These are phyloP conservation scores for Triticum dicoccoides DNA, from an alignment of 176 grass and related monocot species.

Conservation along the genomic window DNA sequence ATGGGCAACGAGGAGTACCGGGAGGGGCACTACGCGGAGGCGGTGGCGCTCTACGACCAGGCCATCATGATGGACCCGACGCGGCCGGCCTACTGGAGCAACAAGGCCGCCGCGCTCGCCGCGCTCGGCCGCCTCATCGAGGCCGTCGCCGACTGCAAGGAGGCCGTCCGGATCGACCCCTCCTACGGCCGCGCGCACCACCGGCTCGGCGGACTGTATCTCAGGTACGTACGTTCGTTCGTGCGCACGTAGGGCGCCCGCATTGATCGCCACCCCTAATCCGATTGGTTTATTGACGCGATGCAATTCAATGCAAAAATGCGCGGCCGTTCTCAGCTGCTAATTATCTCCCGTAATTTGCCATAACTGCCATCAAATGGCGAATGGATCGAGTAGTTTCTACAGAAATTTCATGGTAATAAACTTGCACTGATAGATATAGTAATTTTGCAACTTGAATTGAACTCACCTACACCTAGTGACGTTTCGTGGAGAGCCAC, in stretches of 20 bases:
- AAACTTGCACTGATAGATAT: no score
- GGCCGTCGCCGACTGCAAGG: conserved; percentile 73
- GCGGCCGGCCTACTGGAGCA: conserved; percentile 70
- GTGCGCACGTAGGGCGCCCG: neutral
- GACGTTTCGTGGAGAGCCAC: neutral
- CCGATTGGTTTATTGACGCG: neutral
- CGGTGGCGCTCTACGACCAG: conserved; percentile 80
- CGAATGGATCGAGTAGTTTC: neutral
- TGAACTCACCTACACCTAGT: neutral
- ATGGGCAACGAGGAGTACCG: conserved; percentile 93
- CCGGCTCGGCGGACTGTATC: conserved; percentile 69
- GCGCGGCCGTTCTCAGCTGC: neutral
- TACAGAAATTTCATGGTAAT: neutral
- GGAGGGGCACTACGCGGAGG: conserved; percentile 74
- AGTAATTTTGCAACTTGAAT: neutral
- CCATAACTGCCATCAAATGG: neutral
- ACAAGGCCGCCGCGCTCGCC: conserved; percentile 83
- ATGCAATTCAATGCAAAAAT: neutral
- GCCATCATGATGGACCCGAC: conserved; percentile 70
- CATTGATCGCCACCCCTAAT: neutral
- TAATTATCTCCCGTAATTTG: neutral
- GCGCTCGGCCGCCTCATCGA: conserved; percentile 68
- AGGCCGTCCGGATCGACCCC: conserved; percentile 77
- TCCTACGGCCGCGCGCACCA: conserved; percentile 65
- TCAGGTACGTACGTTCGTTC: conserved; percentile 74